Evolutionary conservation across 129 eudicot genomes (phyloP), one percentile per base, ranked within the genome.

Genomic region (Chrysanthemum lavandulifolium): DNA sequence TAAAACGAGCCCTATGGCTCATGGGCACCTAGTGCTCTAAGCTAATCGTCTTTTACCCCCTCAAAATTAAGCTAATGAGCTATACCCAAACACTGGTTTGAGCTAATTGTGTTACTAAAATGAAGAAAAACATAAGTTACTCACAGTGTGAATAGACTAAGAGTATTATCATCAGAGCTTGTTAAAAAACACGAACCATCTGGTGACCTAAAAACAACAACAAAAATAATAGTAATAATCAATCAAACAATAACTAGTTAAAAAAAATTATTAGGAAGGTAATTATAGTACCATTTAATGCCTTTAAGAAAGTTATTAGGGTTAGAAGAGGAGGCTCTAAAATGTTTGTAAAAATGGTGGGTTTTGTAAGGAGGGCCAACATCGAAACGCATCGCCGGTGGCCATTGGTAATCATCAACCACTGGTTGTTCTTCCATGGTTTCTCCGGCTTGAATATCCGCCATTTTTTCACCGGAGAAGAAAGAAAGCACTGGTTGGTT

Each of bases 101-200:
- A 21, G 23, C 23, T 21, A 21, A 21, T 21, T 21, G 23, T 21
- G 23, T 21, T 21, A 1, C 23, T 21, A 21, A 21, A n/a, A n/a
- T n/a, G n/a, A n/a, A n/a, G n/a, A n/a, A 21, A 21, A 7, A 11
- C 13, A 56, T 13, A 16, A 15, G 21, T 11, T 13, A 25, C 94
- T 85, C 77, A 93, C 98, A 93, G 76, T 14, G 66, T 49, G 71
- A 89, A 93, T 8, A 82, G 2, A 65, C 85, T 85, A 69, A 87
- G 88, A 4, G 80, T 59, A 80, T 87, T 93, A 50, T 93, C 96
- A 50, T 93, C 97, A 9, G 92, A 82, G 59, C 87, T 82, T 10
- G 91, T 87, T 40, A 93, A 73, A 70, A 93, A 90, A 81, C 96
- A 85, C 2, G 97, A 93, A 77, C 97, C 98, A 84, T 93, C 98